Conservation (phyloP, 306 rosid species). For the Glycine soja region DNA sequence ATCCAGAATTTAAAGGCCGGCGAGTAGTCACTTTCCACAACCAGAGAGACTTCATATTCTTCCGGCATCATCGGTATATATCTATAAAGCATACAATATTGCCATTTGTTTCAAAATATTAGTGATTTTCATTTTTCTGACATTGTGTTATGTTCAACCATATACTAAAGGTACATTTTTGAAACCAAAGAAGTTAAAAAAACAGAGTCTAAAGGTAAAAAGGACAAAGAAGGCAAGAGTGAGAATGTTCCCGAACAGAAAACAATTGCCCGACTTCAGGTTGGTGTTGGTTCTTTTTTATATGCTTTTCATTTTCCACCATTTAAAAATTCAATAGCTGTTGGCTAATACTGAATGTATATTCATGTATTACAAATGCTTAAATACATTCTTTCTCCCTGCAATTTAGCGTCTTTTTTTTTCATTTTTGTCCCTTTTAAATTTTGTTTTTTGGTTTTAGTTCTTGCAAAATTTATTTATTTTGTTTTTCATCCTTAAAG, state of each 20-base stretch:
- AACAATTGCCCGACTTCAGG: constrained; percentile 88
- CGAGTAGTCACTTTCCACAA: constrained; percentile 95
- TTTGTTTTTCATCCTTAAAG: no score
- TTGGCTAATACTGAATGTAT: no score
- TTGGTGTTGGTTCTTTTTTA: constrained; percentile 42
- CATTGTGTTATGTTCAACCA: constrained; percentile 16
- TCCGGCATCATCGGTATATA: constrained; percentile 88
- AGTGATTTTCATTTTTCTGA: constrained; percentile 39
- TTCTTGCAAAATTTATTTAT: no score
- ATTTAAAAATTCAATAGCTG: constrained; percentile 18
- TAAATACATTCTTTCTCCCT: no score
- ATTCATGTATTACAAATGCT: no score
- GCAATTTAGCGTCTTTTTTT: no score
- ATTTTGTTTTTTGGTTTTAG: no score
- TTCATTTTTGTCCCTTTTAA: no score
- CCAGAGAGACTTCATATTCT: constrained; percentile 91
- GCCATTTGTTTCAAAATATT: constrained; percentile 14
- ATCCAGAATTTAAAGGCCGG: constrained; percentile 84
- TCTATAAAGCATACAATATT: constrained; percentile 16
- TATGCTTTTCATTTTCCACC: constrained; percentile 28
- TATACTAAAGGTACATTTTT: constrained; percentile 73
- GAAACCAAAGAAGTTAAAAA: constrained; percentile 76
- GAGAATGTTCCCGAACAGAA: constrained; percentile 57
- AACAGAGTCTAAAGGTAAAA: constrained; percentile 57
- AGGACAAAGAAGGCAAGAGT: constrained; percentile 59